A percentile compares a stretch with the other conserved stretches of the same genome.
phyloP scores from a whole-genome alignment of 345 rosid species.

The Eucalyptus guilfoylei region DNA sequence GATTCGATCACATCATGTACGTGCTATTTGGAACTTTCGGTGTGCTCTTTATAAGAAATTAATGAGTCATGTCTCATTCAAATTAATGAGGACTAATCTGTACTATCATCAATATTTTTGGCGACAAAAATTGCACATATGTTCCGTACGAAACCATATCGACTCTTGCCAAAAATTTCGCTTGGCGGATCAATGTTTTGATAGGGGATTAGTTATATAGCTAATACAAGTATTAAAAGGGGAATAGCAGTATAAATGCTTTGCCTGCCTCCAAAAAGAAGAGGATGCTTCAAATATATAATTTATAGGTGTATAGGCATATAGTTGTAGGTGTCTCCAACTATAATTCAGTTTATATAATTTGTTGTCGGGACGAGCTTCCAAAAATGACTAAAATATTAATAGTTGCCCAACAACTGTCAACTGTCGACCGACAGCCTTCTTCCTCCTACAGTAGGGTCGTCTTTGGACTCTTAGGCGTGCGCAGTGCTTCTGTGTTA shows the following conservation, averaged over 20 bases:
- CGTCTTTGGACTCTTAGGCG: background rate
- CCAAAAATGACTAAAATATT: background rate
- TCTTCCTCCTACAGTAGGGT: background rate
- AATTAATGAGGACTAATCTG: background rate
- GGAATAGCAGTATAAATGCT: background rate
- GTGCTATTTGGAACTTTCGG: background rate
- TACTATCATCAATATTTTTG: background rate
- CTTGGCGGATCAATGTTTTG: background rate
- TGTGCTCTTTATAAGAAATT: no score
- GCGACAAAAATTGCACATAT: background rate
- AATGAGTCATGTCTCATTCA: background rate
- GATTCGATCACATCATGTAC: background rate
- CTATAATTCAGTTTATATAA: background rate
- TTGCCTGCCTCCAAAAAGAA: background rate
- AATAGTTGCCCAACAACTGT: background rate
- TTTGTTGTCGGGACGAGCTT: background rate
- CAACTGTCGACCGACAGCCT: background rate
- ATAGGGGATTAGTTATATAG: background rate
- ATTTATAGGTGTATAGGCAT: background rate
- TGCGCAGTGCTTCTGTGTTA: background rate
- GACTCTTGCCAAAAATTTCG: background rate
- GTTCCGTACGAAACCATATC: background rate
- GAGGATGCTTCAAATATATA: background rate
- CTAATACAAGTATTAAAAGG: background rate
- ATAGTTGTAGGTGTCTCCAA: background rate